Percentiles rank a stretch among this genome's conserved stretches.
Evolutionary conservation across 2,329 filamentous ascomycete genomes (phyloP).

Genomic region (Cladophialophora chaetospira): DNA sequence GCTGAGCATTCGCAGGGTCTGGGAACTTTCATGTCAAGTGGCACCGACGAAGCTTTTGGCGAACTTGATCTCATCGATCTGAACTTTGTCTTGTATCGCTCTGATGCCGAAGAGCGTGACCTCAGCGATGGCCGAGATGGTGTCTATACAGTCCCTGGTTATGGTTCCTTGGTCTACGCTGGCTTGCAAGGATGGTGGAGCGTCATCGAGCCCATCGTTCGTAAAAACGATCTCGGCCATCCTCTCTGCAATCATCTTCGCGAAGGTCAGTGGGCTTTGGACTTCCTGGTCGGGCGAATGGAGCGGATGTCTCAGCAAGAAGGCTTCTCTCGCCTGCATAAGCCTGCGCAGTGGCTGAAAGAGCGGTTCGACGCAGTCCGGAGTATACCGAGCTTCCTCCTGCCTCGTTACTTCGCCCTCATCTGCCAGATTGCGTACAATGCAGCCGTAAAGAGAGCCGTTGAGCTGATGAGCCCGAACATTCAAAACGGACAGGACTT

Average conservation of each 20-base stretch:
- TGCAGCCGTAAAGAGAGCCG: slow-evolving; percentile 74
- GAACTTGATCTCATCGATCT: slow-evolving; percentile 77
- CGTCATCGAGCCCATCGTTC: slow-evolving; percentile 78
- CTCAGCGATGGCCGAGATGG: slow-evolving; percentile 78
- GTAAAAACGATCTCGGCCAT: slow-evolving; percentile 87
- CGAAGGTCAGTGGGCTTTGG: slow-evolving; percentile 86
- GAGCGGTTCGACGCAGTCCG: slow-evolving; percentile 85
- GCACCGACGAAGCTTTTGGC: slow-evolving; percentile 75
- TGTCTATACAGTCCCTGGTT: slow-evolving; percentile 81
- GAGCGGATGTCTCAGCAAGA: slow-evolving; percentile 68
- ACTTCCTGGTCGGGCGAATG: slow-evolving; percentile 80
- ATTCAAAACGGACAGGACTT: slow-evolving; percentile 84
- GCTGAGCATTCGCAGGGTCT: slow-evolving; percentile 81
- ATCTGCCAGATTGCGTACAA: slow-evolving; percentile 85
- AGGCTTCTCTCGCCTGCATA: slow-evolving; percentile 63
- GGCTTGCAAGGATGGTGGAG: slow-evolving; percentile 99
- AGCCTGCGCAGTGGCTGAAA: slow-evolving; percentile 75
- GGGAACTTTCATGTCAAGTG: slow-evolving; percentile 82
- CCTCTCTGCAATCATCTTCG: slow-evolving; percentile 91
- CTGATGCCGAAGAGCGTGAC: slow-evolving; percentile 84
- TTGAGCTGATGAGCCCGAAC: slow-evolving; percentile 77
- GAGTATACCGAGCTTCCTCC: slow-evolving; percentile 80
- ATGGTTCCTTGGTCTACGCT: slow-evolving; percentile 86
- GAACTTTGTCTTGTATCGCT: slow-evolving; percentile 89
- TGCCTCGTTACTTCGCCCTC: slow-evolving; percentile 91